Percentiles rank a stretch among this genome's conserved stretches.
These are phyloP conservation scores for Aureobasidium sp. DNA, from an alignment of 2,329 filamentous ascomycete species.

Conservation along the genomic window DNA sequence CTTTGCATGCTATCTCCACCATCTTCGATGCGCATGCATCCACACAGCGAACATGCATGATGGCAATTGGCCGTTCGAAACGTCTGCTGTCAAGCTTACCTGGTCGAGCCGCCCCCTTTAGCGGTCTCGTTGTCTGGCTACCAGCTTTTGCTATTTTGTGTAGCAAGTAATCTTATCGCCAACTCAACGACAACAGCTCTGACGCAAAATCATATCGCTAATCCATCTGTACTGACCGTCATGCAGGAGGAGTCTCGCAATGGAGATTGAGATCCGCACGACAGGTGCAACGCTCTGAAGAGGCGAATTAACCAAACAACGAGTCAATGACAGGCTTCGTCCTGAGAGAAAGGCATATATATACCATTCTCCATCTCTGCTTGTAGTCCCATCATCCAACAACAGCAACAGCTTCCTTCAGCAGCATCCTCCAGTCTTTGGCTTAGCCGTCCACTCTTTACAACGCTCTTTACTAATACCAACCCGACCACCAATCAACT, in stretches of 20 bases:
- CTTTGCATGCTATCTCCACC: neutral
- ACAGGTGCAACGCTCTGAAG: constrained; percentile 1
- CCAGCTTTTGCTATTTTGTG: neutral
- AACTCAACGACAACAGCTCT: constrained; percentile 8
- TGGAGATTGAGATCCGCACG: constrained; percentile 4
- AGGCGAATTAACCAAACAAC: constrained; percentile 1
- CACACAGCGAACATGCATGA: constrained; percentile 4
- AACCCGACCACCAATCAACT: constrained; percentile 4
- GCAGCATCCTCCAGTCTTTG: constrained; percentile 9
- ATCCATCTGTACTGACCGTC: neutral
- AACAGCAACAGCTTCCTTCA: constrained; percentile 10
- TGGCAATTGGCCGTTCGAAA: constrained; percentile 3
- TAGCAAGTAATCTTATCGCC: constrained; percentile 8
- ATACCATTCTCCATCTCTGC: neutral
- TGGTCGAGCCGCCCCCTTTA: constrained; percentile 2
- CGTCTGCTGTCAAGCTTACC: constrained; percentile 6
- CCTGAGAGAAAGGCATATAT: constrained; percentile 2
- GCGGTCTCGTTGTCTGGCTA: neutral
- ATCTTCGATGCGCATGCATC: neutral
- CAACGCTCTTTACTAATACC: constrained; percentile 7
- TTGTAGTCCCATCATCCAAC: constrained; percentile 8
- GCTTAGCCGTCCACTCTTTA: constrained; percentile 13
- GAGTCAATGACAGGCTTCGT: neutral
- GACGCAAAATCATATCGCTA: constrained; percentile 9
- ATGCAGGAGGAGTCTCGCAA: neutral